Evolutionary conservation across 352 stramenopile species (phyloP), one percentile per base, ranked within the genome.

Genomic region (Phytophthora pistaciae): DNA sequence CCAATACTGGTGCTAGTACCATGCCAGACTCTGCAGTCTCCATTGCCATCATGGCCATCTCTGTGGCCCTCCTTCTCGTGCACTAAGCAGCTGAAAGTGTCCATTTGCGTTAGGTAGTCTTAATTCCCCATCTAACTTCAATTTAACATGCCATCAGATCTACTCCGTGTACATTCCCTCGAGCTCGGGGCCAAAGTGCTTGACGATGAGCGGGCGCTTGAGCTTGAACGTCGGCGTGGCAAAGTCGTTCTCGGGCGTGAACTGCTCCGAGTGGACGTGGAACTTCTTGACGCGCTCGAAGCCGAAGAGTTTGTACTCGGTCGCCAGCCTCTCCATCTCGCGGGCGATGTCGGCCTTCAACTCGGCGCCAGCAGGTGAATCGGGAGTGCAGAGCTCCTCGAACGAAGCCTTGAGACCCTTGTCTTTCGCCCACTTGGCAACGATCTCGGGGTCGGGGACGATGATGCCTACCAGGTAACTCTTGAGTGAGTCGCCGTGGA

Each of bases 171-270:
- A 99, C 75, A 99, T 83, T 0, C 60, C 64, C 27, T 85, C 71
- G 56, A 99, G 93, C 33, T 97, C 59, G n/a, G 89, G 69, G 25
- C 80, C 25, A 59, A 98, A 98, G 23, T 78, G 80, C 61, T 97
- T 87, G 33, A 97, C 85, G 11, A 98, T 89, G 66, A 98, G 16
- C 42, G 87, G 87, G 1, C 97, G 82, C 82, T 99, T 99, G 72
- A 98, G 86, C 72, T 99, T 99, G 80, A 99, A 98, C 1, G 97
- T 99, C 18, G 97, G 96, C 25, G 97, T 99, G 27, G 98, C 72
- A 36, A 99, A 80, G 60, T 89, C 86, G 74, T 98, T 98, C 40
- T 98, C 95, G 11, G 94, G 83, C 2, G 79, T 89, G 72, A 98
- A 99, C 20, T 87, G 75, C 49, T 95, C 85, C 5, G 84, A 62